Evolutionary conservation across 495 filamentous ascomycete genomes (phyloP).

Genomic region (Aspergillus biplanus): DNA sequence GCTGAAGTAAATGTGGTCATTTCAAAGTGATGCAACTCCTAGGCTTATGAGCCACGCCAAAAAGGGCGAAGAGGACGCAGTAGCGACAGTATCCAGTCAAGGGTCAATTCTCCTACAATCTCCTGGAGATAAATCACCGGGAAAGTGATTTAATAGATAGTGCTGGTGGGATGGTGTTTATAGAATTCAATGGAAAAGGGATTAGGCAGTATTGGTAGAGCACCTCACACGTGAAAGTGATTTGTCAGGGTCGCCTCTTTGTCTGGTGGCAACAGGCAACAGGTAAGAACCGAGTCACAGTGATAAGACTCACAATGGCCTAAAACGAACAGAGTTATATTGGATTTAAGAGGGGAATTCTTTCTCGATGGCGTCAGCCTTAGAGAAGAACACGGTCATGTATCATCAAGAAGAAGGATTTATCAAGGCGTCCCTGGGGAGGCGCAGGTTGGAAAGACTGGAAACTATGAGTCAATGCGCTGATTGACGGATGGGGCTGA

Average conservation of each 20-base stretch:
- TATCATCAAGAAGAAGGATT: neutral
- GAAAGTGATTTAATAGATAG: conserved; percentile 18
- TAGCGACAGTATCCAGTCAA: conserved; percentile 5
- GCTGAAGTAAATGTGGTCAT: conserved; percentile 37
- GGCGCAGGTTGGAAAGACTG: conserved; percentile 15
- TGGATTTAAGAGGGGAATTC: neutral
- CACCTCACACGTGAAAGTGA: conserved; percentile 37
- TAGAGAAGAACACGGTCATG: conserved; percentile 5
- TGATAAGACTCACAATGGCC: conserved; percentile 30
- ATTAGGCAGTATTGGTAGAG: conserved; percentile 30
- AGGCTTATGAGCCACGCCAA: neutral
- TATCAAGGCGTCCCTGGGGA: conserved; percentile 16
- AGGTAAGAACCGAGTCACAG: conserved; percentile 25
- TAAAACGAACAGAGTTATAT: conserved; percentile 14
- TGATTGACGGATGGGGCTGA: conserved; percentile 28
- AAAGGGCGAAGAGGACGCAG: neutral
- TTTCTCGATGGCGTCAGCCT: neutral
- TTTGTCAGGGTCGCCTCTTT: conserved; percentile 46
- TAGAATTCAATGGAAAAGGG: conserved; percentile 46
- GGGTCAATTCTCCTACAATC: conserved; percentile 6
- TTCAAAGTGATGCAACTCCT: conserved; percentile 3
- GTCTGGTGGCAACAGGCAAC: conserved; percentile 40
- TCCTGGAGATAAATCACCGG: conserved; percentile 11
- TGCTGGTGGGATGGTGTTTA: conserved; percentile 33
- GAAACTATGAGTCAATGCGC: conserved; percentile 34